These are phyloP conservation scores for Discostella pseudostelligera DNA, from an alignment of 108 stramenopile species.

Conservation along the genomic window DNA sequence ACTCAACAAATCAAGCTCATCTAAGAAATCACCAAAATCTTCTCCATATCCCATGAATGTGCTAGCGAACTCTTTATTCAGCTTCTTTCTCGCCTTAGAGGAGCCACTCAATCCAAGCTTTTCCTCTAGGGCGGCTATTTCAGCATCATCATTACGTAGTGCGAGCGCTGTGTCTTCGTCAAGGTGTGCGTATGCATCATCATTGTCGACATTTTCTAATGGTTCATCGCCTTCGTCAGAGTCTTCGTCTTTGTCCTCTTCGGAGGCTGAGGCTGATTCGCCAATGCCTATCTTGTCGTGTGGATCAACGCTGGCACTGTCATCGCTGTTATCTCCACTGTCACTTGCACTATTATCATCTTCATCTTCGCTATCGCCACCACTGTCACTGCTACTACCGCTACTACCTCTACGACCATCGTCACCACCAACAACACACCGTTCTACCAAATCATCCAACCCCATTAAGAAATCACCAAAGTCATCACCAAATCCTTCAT, in stretches of 20 bases:
- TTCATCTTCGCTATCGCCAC: conserved; percentile 24
- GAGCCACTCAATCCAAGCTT: conserved; percentile 41
- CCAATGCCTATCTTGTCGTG: no score
- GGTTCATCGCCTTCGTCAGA: conserved; percentile 44
- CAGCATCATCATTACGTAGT: conserved; percentile 51
- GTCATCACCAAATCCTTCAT: conserved; percentile 82
- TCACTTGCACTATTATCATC: conserved; percentile 15
- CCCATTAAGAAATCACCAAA: conserved; percentile 80
- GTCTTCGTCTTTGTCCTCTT: conserved; percentile 16
- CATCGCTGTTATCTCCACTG: conserved; percentile 15
- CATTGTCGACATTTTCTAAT: conserved; percentile 46
- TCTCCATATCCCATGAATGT: conserved; percentile 66
- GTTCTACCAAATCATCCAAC: conserved; percentile 64
- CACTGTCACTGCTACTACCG: conserved; percentile 16
- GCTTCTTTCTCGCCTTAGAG: conserved; percentile 43
- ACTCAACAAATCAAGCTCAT: conserved; percentile 64
- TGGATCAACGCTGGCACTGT: background rate
- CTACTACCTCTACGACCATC: conserved; percentile 19
- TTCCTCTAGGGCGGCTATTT: conserved; percentile 48
- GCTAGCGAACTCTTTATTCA: conserved; percentile 40
- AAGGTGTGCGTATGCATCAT: conserved; percentile 39
- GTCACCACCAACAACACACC: conserved; percentile 41
- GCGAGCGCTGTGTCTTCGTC: conserved; percentile 50
- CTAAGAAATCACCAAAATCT: conserved; percentile 79
- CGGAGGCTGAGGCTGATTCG: no score